Conservation (phyloP, 768 basidiomycete species). For the Dioszegia aurantiaca region DNA sequence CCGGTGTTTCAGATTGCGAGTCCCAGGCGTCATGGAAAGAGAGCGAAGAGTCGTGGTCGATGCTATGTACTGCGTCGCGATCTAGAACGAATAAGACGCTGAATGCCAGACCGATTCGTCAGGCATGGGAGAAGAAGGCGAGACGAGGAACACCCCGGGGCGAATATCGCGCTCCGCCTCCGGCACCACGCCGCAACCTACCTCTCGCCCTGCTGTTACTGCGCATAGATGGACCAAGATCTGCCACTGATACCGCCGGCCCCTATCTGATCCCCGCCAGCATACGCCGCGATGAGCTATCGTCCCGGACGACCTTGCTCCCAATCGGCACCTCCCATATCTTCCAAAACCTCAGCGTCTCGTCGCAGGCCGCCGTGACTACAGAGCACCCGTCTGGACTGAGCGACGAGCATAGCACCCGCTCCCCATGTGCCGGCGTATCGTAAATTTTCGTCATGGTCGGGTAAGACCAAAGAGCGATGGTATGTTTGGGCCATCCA, state of each 20-base stretch:
- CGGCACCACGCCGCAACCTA: too few species aligned
- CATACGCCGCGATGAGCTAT: constrained; percentile 19
- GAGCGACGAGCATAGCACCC: constrained; percentile 79
- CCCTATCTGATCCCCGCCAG: constrained; percentile 5
- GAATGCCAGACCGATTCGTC: too few species aligned
- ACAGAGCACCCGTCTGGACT: constrained; percentile 88
- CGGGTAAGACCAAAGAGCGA: constrained; percentile 64
- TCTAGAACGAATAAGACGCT: too few species aligned
- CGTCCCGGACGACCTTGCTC: constrained; percentile 37
- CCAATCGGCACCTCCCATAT: constrained; percentile 52
- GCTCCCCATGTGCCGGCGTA: constrained; percentile 89
- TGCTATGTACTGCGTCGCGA: too few species aligned
- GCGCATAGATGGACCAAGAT: too few species aligned
- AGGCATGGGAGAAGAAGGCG: too few species aligned
- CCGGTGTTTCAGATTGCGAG: too few species aligned
- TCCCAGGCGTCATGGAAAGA: too few species aligned
- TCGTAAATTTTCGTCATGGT: constrained; percentile 74
- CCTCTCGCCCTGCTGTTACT: too few species aligned
- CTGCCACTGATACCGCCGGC: not conserved
- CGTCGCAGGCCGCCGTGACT: constrained; percentile 87
- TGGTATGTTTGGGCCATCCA: constrained; percentile 69
- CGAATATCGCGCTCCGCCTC: too few species aligned
- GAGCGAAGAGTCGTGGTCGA: too few species aligned
- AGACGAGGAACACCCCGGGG: too few species aligned
- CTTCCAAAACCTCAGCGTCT: constrained; percentile 94